Evolutionary conservation across 805 yeast genomes (phyloP), one percentile per base, ranked within the genome.

Genomic region (Ogataea ganodermae): DNA sequence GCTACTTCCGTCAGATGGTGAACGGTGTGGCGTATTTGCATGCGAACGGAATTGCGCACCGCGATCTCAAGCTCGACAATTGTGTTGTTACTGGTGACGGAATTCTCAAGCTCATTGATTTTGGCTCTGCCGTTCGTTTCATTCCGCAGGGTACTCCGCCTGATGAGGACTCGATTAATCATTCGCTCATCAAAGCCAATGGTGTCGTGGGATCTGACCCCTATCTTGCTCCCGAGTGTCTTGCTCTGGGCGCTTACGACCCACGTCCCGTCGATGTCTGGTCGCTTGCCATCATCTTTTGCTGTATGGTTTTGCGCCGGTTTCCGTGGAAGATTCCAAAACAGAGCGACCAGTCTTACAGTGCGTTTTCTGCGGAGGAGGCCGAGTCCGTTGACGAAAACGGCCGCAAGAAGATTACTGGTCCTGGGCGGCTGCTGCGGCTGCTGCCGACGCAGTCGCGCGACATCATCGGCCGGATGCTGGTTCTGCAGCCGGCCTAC

Each of bases 311-410:
- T 2, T 70, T 91, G 55, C 80, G 86, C 56, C 70, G 96, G 50
- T 92, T 92, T 68, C 98, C 99, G 1, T 92, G 99, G 99, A 89
- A 89, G 64, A 79, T 91, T 2, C 97, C 97, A n/a, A 83, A 84
- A 55, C 68, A 71, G 21, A 71, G 80, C 6, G 97, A 91, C 64
- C 81, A 81, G 45, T 83, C 94, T 4, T 92, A 77, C 71, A 76
- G 81, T 48, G 75, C 88, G 51, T 92, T 85, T 61, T 68, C 76
- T n/a, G 49, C 58, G 23, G 54, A 49, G 22, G 50, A 61, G 2
- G 46, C 53, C 3, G 66, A 58, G 37, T 45, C 52, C 8, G 47
- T 52, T 21, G 69, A 63, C 48, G 60, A 58, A 28, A 48, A 50
- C 20, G 65, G 65, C 23, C 52, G 52, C 14, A 55, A 53, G 36